Percentiles rank a stretch among this genome's conserved stretches.
Conservation (phyloP, 208 protist genomes). For the Wallacemonas collosoma region DNA sequence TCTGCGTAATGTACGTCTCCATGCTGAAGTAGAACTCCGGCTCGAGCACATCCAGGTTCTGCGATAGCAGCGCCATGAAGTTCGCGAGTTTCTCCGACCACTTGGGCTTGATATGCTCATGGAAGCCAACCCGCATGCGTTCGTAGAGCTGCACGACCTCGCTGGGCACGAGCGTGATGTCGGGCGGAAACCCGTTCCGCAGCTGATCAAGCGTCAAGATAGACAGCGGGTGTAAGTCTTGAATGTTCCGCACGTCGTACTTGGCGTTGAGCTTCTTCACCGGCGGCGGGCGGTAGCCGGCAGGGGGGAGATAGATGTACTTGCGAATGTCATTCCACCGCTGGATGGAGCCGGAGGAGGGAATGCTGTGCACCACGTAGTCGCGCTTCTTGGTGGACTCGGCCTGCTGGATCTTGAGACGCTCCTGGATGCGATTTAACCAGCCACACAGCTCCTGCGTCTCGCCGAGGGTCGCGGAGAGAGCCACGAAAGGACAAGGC, state of each 20-base stretch:
- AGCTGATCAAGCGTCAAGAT: conserved; percentile 86
- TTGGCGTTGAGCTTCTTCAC: conserved; percentile 74
- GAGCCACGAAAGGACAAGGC: conserved; percentile 92
- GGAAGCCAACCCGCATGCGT: conserved; percentile 62
- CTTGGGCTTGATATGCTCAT: conserved; percentile 34
- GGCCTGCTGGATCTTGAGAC: conserved; percentile 45
- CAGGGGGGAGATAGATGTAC: conserved; percentile 84
- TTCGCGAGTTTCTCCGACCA: conserved; percentile 46
- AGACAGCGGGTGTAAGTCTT: conserved; percentile 87
- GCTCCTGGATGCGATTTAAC: conserved; percentile 86
- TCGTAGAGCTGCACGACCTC: conserved; percentile 87
- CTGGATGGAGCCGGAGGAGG: conserved; percentile 66
- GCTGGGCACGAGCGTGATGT: conserved; percentile 86
- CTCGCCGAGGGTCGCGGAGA: conserved; percentile 96
- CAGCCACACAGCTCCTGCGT: conserved; percentile 89
- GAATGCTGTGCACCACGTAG: conserved; percentile 82
- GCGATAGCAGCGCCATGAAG: conserved; percentile 43
- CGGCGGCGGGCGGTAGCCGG: conserved; percentile 38
- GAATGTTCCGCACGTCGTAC: conserved; percentile 65
- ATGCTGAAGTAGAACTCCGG: conserved; percentile 82
- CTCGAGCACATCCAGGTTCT: conserved; percentile 47
- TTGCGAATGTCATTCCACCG: conserved; percentile 93
- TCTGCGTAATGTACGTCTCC: conserved; percentile 87
- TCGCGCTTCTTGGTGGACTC: conserved; percentile 42
- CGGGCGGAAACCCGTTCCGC: conserved; percentile 79